These are phyloP conservation scores for Nitzschia sp. DNA, from an alignment of 108 stramenopile genomes.

Conservation along the genomic window DNA sequence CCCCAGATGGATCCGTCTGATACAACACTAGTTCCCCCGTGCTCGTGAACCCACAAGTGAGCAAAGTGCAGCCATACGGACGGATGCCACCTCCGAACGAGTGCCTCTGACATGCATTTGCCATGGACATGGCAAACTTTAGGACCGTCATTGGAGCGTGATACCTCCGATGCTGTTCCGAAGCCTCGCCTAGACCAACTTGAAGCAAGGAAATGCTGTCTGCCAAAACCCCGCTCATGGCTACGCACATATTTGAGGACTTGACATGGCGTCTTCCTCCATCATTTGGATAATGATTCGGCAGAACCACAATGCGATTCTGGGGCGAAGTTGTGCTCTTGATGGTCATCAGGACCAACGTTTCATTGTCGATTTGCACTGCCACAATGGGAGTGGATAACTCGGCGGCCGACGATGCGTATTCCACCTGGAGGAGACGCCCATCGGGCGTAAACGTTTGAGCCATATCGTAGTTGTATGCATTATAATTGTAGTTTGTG, in stretches of 20 bases:
- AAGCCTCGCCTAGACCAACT: constrained; percentile 27
- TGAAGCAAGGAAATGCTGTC: constrained; percentile 62
- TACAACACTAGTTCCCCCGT: constrained; percentile 14
- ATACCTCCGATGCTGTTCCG: constrained; percentile 22
- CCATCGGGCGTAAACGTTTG: constrained; percentile 87
- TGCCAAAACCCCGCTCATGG: constrained; percentile 66
- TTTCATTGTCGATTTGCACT: constrained; percentile 22
- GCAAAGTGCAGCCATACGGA: constrained; percentile 67
- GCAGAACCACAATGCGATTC: constrained; percentile 27
- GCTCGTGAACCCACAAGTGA: constrained; percentile 44
- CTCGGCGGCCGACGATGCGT: constrained; percentile 62
- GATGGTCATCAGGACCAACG: constrained; percentile 20
- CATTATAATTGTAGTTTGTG: constrained; percentile 48
- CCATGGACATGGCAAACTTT: constrained; percentile 41
- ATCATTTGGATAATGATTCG: constrained; percentile 11
- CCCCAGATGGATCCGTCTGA: constrained; percentile 56
- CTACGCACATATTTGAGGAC: constrained; percentile 36
- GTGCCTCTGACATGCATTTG: constrained; percentile 71
- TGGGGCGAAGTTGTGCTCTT: constrained; percentile 15
- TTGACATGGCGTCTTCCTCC: neutral
- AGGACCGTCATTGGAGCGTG: constrained; percentile 19
- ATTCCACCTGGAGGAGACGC: constrained; percentile 83
- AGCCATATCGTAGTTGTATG: constrained; percentile 82
- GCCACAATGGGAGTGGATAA: constrained; percentile 63
- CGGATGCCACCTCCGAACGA: constrained; percentile 80